Base-by-base conservation (phyloP, 2,329 filamentous ascomycete genomes). In the Botrytis elliptica region DNA sequence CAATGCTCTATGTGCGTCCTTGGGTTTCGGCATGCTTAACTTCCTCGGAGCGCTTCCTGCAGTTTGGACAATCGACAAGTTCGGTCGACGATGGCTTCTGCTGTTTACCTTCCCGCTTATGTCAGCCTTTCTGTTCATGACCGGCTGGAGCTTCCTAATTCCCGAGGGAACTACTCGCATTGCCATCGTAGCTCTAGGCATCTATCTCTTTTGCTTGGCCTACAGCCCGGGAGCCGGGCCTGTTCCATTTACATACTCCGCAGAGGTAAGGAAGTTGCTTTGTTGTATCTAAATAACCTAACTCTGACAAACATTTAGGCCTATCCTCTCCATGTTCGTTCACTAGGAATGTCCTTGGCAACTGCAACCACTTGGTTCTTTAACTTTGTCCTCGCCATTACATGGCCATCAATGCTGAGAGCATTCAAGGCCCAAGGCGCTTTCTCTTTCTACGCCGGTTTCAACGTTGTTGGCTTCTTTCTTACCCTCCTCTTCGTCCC, bases 41-140 rank as follows among this genome's bases (percentile, higher is more conserved):
- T 91, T 88, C 83, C 79, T 91, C 52, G 91, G 91, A 75, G 89
- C 89, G 0, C 83, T 90, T 20, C 88, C 88, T 0, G 89, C 89
- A 5, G 82, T 91, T 65, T 90, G 88, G 79, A 91, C 89, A 9
- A 92, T 92, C 75, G 90, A 93, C 78, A 91, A 87, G 0, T 92
- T 90, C 74, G 91, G 90, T 10, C 87, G 91, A 5, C 85, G 90
- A 33, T 89, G 89, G 75, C 83, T 92, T 12, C 84, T 92, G 1
- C 83, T 92, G 7, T 85, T 85, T 1, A 92, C 90, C 0, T 91
- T 92, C 78, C 90, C 90, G 0, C 81, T 91, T 29, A 92, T 92
- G 90, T 83, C 83, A 4, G 77, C 85, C 66, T 84, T 83, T 60
- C 81, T 88, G 46, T 83, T 88, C 75, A 86, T 86, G 72, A 86